Base-by-base conservation (phyloP, 1,284 basidiomycete genomes). In the Leccinum subrobustum region DNA sequence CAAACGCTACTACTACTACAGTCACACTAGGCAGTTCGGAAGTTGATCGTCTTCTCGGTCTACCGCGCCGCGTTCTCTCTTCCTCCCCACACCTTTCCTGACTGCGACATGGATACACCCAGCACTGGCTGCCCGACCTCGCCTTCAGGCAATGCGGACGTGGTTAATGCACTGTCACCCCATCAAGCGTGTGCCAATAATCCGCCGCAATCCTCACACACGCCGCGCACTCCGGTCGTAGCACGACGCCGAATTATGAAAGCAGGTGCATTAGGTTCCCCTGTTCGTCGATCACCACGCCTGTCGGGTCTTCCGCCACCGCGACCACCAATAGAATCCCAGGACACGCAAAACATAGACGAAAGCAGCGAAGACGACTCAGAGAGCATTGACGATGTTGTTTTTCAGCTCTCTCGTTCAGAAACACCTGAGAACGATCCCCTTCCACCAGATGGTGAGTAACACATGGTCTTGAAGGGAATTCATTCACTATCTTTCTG, bases 121-220 rank as follows among this genome's bases (percentile, higher is more conserved):
- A 53, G 56, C 9, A 58, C 64, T 23, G 60, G 52, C 59, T 37
- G 50, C 64, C 69, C 60, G 37, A 54, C 59, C 14, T 56, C 60
- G 42, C 54, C 67, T 47, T 73, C 76, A 23, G 73, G n/a, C 31
- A 52, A 76, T 65, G 74, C 70, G 56, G 79, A 80, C 62, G 70
- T 67, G 33, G 76, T 72, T 64, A 75, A 77, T 60, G 62, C 63
- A 29, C 37, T n/a, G 7, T 72, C 78, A 47, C 67, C 74, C 29
- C 74, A 78, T 18, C 77, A 78, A 63, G 73, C 83, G 33, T 80
- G 83, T 69, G 83, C 35, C n/a, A 20, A 84, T 69, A 84, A 82
- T 16, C 80, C 83, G 47, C 65, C 83, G 23, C 79, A 76, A 63
- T 83, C 86, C 18, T 84, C 84, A 27, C 84, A 86, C 73, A 83